phyloP scores from a whole-genome alignment of 2,329 filamentous ascomycete genomes.

The Penicillium sp. region DNA sequence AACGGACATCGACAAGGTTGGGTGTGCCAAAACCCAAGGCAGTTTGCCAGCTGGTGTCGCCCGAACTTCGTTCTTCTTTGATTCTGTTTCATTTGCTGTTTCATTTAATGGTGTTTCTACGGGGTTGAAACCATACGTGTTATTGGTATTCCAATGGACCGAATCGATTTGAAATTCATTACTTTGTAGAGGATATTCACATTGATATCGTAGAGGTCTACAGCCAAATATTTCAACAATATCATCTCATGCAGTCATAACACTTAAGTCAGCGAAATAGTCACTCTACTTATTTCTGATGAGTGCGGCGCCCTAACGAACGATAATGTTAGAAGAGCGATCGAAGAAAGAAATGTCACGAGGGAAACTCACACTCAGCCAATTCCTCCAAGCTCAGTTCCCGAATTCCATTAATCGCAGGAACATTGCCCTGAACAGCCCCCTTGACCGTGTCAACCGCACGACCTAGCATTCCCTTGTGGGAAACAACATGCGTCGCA shows the following conservation, averaged over 20 bases:
- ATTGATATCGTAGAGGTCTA: background rate
- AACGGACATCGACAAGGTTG: background rate
- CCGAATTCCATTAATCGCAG: slow-evolving; percentile 74
- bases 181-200: background rate
- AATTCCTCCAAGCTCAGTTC: slow-evolving; percentile 72
- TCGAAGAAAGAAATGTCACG: too few relatives aligned
- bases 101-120: too few relatives aligned
- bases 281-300: slow-evolving; percentile 27
- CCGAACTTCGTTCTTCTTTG: background rate
- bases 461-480: slow-evolving; percentile 66
- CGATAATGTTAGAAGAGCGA: slow-evolving; percentile 10
- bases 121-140: too few relatives aligned
- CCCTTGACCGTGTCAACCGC: slow-evolving; percentile 76
- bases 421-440: slow-evolving; percentile 70
- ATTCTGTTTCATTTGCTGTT: too few relatives aligned
- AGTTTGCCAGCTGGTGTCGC: background rate
- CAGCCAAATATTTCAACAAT: background rate
- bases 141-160: too few relatives aligned
- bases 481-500: slow-evolving; percentile 70
- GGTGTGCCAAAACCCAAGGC: background rate
- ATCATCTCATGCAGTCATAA: slow-evolving; percentile 13
- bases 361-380: slow-evolving; percentile 55
- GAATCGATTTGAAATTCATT: too few relatives aligned
- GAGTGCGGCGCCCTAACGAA: slow-evolving; percentile 36
- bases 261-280: background rate